A percentile compares a stretch with the other conserved stretches of the same genome.
phyloP scores from a whole-genome alignment of 2,329 filamentous ascomycete genomes.

The Neopestalotiopsis clavispora region DNA sequence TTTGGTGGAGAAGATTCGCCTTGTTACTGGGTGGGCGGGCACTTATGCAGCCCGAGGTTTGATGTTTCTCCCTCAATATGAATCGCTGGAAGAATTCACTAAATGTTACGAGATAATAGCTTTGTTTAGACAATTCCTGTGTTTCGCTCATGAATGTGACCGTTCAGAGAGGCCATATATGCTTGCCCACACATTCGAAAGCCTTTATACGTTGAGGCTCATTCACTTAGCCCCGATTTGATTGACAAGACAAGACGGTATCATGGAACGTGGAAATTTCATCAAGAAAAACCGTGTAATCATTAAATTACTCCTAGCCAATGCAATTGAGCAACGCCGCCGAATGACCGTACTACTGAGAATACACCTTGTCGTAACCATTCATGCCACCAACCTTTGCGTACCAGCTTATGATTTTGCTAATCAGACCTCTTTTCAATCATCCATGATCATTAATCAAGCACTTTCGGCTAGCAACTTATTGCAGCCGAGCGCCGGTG shows the following conservation, averaged over 20 bases:
- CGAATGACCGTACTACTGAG: background rate
- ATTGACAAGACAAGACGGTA: background rate
- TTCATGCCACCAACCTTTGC: background rate
- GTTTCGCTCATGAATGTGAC: background rate
- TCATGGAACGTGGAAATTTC: background rate
- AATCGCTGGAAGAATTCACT: too few relatives aligned
- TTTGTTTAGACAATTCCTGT: background rate
- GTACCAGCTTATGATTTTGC: constrained; percentile 2
- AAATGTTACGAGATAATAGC: too few relatives aligned
- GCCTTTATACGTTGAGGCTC: too few relatives aligned
- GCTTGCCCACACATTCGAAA: too few relatives aligned
- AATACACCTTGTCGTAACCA: constrained; percentile 12
- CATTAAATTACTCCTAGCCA: constrained; percentile 17
- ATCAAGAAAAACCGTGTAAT: constrained; percentile 10
- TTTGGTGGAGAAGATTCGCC: background rate
- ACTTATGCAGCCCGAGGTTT: too few relatives aligned
- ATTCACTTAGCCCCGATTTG: too few relatives aligned
- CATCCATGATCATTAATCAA: background rate
- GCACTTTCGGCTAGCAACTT: background rate
- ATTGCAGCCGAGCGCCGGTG: background rate
- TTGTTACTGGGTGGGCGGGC: too few relatives aligned
- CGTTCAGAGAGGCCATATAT: background rate
- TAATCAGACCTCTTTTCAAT: background rate
- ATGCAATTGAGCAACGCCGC: constrained; percentile 16
- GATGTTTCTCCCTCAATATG: too few relatives aligned